Percentiles rank a stretch among this genome's conserved stretches.
phyloP scores from a whole-genome alignment of 2,329 filamentous ascomycete species.

The Colletotrichum sp. region DNA sequence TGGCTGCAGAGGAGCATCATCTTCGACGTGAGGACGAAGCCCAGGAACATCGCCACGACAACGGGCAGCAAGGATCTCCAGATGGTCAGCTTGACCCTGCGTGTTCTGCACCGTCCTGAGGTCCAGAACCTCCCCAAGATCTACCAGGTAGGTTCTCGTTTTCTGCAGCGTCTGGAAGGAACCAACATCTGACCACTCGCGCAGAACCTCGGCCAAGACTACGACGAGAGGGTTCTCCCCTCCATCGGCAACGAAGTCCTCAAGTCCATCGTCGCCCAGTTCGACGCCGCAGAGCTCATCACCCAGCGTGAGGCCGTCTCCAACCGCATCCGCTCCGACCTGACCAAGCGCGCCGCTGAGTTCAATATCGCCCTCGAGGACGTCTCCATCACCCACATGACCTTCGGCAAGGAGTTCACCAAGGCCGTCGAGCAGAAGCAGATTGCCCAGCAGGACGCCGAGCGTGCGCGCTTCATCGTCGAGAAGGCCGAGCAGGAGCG shows the following conservation, averaged over 20 bases:
- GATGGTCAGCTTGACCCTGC: constrained; percentile 98
- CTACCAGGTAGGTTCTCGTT: constrained; percentile 77
- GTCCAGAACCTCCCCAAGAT: constrained; percentile 94
- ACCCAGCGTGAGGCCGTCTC: constrained; percentile 97
- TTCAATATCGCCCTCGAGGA: constrained; percentile 99
- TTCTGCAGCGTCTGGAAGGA: not conserved
- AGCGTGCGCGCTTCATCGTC: constrained; percentile 96
- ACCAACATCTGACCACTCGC: not conserved
- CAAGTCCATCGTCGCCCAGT: constrained; percentile 97
- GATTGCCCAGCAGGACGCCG: constrained; percentile 98
- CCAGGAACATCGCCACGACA: constrained; percentile 95
- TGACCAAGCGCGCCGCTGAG: constrained; percentile 90
- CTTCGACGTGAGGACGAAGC: constrained; percentile 97
- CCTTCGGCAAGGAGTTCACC: constrained; percentile 98
- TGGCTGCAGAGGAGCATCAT: constrained; percentile 95
- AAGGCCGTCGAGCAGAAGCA: constrained; percentile 99
- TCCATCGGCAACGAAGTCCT: constrained; percentile 99
- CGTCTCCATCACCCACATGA: constrained; percentile 99
- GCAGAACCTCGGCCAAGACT: constrained; percentile 95
- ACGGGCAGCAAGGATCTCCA: constrained; percentile 99
- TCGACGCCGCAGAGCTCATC: constrained; percentile 98
- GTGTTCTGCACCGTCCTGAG: constrained; percentile 93
- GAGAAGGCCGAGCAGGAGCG: constrained; percentile 98
- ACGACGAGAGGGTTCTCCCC: constrained; percentile 97
- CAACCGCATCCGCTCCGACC: constrained; percentile 89